Evolutionary conservation across 192 early-diverging fungal species (phyloP), one percentile per base, ranked within the genome.

Genomic region (Podila clonocystis): DNA sequence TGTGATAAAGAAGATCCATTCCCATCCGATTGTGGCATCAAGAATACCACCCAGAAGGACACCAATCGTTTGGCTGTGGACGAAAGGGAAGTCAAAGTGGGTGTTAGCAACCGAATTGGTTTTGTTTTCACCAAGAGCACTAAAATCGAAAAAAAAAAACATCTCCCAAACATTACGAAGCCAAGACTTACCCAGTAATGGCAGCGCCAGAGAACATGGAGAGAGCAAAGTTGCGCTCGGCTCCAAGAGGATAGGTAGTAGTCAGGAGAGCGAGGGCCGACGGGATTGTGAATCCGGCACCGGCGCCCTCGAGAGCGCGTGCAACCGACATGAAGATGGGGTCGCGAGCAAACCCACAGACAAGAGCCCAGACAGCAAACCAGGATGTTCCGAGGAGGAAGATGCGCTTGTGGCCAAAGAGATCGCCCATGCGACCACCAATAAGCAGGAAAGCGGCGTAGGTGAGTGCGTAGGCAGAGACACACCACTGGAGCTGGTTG

Each of bases 1-100:
- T 0, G 83, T 80, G 4, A 84, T 33, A 62, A 67, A 84, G 41
- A 84, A 84, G 58, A 84, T 84, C 83, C 83, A 84, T 30, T 74
- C 45, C 76, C 83, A 84, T 8, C 82, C 82, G 50, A 79, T 79
- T 24, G 82, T 84, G 24, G 64, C 74, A 9, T 77, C 67, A 50
- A 84, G 74, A 33, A 79, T 69, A n/a, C 82, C 82, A 13, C 82
- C 82, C 9, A 84, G 52, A 1, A 84, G 34, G 20, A 79, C 76
- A 50, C 76, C 76, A 24, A 70, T 48, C 15, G 76, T 79, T 31
- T 79, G 76, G 9, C 76, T 63, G 22, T 38, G 9, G 24, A 24
- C 19, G 20, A n/a, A 9, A 45, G 1, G 24, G n/a, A 63, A n/a
- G 22, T 20, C 24, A 17, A 63, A 11, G 38, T 7, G 34, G 6